A percentile compares a stretch with the other conserved stretches of the same genome.
Conservation (phyloP, 768 basidiomycete species). For the Suillus tomentosus region DNA sequence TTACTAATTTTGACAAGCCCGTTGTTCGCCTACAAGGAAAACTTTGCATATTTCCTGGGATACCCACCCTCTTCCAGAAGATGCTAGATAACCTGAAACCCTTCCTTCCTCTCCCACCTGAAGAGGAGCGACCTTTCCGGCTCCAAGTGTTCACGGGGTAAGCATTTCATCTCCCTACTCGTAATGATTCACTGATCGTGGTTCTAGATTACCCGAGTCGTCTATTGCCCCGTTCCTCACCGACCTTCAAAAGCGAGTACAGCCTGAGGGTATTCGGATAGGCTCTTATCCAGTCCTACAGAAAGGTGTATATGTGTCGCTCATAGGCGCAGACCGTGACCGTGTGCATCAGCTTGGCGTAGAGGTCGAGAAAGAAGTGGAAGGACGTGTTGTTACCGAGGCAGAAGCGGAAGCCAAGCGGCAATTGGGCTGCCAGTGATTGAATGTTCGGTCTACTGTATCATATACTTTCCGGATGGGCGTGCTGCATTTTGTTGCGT, state of each 20-base stretch:
- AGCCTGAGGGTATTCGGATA: conserved; percentile 75
- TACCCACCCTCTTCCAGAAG: conserved; percentile 80
- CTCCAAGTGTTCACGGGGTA: conserved; percentile 86
- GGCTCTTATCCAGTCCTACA: conserved; percentile 72
- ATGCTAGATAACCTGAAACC: conserved; percentile 74
- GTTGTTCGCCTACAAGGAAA: conserved; percentile 85
- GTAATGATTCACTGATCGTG: background rate
- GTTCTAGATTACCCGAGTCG: conserved; percentile 60
- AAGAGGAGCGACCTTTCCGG: conserved; percentile 69
- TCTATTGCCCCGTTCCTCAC: conserved; percentile 88
- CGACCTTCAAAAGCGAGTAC: conserved; percentile 70
- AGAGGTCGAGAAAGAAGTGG: conserved; percentile 62
- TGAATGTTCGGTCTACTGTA: background rate
- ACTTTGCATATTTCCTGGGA: conserved; percentile 90
- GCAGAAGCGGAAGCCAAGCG: conserved; percentile 63
- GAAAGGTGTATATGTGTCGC: conserved; percentile 64
- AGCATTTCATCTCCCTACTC: conserved; percentile 17
- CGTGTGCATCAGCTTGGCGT: conserved; percentile 56
- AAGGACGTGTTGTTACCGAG: conserved; percentile 61
- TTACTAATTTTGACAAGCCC: conserved; percentile 49
- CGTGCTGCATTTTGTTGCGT: background rate
- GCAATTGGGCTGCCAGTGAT: conserved; percentile 18
- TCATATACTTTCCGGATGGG: background rate
- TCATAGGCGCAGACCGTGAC: conserved; percentile 50
- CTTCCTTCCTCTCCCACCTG: conserved; percentile 79